Evolutionary conservation across 2,329 filamentous ascomycete genomes (phyloP).

Genomic region (Fusarium proliferatum): DNA sequence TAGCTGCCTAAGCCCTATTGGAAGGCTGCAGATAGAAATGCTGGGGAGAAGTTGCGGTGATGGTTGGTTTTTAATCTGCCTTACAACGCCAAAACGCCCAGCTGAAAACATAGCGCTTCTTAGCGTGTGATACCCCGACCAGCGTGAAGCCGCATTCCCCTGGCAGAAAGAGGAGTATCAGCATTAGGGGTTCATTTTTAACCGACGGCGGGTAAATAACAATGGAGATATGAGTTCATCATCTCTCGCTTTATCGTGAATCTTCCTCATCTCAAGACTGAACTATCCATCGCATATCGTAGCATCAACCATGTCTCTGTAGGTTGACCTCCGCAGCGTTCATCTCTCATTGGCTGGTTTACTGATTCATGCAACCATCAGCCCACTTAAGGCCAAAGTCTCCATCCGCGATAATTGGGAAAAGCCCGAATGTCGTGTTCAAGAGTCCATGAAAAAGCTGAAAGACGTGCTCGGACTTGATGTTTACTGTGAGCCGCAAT

Average conservation of each 20-base stretch:
- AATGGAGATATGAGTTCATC: background rate
- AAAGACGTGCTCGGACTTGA: slow-evolving; percentile 53
- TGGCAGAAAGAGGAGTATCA: background rate
- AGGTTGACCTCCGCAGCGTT: background rate
- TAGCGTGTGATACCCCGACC: slow-evolving; percentile 22
- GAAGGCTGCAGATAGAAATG: background rate
- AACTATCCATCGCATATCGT: background rate
- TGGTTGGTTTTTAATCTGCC: slow-evolving; percentile 20
- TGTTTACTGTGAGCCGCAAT: slow-evolving; percentile 56
- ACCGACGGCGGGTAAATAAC: background rate
- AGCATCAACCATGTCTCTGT: slow-evolving; percentile 8
- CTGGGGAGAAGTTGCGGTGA: slow-evolving; percentile 4
- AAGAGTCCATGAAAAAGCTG: slow-evolving; percentile 48
- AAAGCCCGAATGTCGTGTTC: slow-evolving; percentile 48
- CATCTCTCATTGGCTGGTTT: background rate
- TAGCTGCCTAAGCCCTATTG: background rate
- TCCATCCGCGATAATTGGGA: slow-evolving; percentile 58
- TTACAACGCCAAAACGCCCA: slow-evolving; percentile 35
- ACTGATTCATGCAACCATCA: slow-evolving; percentile 34
- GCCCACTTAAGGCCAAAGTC: slow-evolving; percentile 57
- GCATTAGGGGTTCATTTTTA: slow-evolving; percentile 7
- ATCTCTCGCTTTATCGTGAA: background rate
- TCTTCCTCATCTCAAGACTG: background rate
- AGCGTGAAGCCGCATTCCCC: slow-evolving; percentile 1
- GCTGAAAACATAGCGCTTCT: slow-evolving; percentile 39